Evolutionary conservation across 176 grass and related monocot genomes (phyloP).

Genomic region (Carex scoparia): DNA sequence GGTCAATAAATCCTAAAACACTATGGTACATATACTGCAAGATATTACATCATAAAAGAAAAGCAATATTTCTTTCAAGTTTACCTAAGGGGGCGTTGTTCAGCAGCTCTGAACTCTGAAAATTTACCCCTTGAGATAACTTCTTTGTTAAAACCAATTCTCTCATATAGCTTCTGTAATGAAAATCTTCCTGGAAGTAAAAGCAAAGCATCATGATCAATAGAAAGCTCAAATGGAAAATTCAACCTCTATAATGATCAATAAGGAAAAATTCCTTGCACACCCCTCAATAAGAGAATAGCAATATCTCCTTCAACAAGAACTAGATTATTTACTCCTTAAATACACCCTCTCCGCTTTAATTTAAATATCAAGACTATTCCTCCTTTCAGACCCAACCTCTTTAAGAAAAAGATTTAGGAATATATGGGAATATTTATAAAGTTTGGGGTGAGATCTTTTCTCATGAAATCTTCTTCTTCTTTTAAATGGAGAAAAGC

Average conservation of each 20-base stretch:
- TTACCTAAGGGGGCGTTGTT: constrained; percentile 77
- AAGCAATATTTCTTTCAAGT: background rate
- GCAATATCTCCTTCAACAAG: background rate
- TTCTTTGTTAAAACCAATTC: constrained; percentile 85
- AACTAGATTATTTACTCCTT: background rate
- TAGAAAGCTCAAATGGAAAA: background rate
- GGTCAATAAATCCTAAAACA: background rate
- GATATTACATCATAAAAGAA: background rate
- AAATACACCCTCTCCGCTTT: background rate
- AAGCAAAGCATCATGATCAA: background rate
- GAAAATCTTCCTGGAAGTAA: constrained; percentile 63
- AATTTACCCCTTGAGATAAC: constrained; percentile 82
- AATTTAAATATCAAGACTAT: background rate
- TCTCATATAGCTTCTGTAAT: constrained; percentile 84
- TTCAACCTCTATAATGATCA: background rate
- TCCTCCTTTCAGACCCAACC: background rate
- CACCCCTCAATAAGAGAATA: background rate
- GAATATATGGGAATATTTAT: background rate
- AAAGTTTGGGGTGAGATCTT: background rate
- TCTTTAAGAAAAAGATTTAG: background rate
- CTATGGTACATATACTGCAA: background rate
- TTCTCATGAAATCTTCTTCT: background rate
- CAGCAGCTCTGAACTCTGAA: constrained; percentile 78
- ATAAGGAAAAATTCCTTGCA: background rate
- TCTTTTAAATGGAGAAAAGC: background rate